Conservation (phyloP, 495 filamentous ascomycete genomes). For the Apiosordaria backusii region DNA sequence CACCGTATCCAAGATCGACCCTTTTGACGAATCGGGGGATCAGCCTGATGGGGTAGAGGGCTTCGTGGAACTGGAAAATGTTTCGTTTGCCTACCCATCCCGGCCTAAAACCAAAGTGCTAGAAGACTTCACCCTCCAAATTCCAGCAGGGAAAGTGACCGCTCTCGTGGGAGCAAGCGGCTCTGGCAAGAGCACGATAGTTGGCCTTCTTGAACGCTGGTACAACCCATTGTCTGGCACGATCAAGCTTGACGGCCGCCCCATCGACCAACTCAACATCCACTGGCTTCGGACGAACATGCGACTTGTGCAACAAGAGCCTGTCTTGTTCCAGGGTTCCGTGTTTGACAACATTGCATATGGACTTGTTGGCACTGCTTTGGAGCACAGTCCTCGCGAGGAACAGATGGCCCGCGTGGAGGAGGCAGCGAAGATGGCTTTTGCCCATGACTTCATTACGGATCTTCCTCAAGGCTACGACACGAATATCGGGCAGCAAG, state of each 20-base stretch:
- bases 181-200: conserved; percentile 82
- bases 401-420: conserved; percentile 51
- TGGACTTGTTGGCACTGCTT: conserved; percentile 56
- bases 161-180: conserved; percentile 60
- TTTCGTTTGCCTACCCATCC: conserved; percentile 89
- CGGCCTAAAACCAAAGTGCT: conserved; percentile 79
- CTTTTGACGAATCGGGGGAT: conserved; percentile 63
- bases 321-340: conserved; percentile 67
- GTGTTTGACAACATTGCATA: conserved; percentile 62
- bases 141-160: conserved; percentile 80
- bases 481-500: conserved; percentile 52
- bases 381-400: conserved; percentile 44
- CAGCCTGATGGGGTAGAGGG: conserved; percentile 67
- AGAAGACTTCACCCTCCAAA: conserved; percentile 66
- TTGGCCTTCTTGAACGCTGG: conserved; percentile 87
- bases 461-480: conserved; percentile 55
- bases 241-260: conserved; percentile 51
- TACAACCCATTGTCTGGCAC: conserved; percentile 61
- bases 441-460: conserved; percentile 55
- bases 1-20: conserved; percentile 73
- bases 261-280: conserved; percentile 52
- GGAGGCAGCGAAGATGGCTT: conserved; percentile 54
- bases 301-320: conserved; percentile 64
- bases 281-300: conserved; percentile 64
- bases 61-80: conserved; percentile 69